Evolutionary conservation across 2,329 filamentous ascomycete genomes (phyloP).

Genomic region (Fusarium sp.): DNA sequence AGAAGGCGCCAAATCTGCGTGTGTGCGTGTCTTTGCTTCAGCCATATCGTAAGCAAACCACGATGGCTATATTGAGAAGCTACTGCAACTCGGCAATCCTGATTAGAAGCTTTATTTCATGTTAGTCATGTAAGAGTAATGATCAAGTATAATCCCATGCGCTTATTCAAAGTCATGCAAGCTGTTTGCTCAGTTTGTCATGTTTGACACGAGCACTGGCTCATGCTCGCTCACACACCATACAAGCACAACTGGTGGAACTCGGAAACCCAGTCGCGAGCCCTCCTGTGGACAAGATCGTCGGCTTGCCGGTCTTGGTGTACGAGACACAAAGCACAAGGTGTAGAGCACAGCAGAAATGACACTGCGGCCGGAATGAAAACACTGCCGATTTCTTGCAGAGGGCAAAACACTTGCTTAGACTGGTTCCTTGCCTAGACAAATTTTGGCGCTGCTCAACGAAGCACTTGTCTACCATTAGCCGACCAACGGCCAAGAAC

Average conservation of each 20-base stretch:
- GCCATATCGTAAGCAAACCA: slow-evolving; percentile 1
- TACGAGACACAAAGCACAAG: slow-evolving; percentile 24
- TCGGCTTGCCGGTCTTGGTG: slow-evolving; percentile 22
- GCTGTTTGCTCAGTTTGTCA: slow-evolving; percentile 24
- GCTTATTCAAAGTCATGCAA: slow-evolving; percentile 1
- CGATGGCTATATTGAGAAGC: neutral
- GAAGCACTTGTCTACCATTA: slow-evolving; percentile 12
- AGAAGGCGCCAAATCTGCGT: slow-evolving; percentile 9
- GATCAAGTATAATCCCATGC: neutral
- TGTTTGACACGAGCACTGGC: slow-evolving; percentile 21
- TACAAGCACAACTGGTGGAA: slow-evolving; percentile 32
- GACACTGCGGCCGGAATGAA: slow-evolving; percentile 24
- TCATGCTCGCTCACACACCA: slow-evolving; percentile 17
- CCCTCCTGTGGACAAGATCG: slow-evolving; percentile 22
- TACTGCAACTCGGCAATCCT: neutral
- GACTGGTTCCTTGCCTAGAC: slow-evolving; percentile 6
- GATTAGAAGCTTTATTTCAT: neutral
- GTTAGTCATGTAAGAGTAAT: slow-evolving; percentile 16
- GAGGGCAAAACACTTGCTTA: slow-evolving; percentile 27
- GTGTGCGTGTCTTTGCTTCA: slow-evolving; percentile 10
- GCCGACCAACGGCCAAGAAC: slow-evolving; percentile 2
- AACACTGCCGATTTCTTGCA: slow-evolving; percentile 31
- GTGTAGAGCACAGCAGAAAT: slow-evolving; percentile 21
- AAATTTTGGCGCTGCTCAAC: slow-evolving; percentile 11
- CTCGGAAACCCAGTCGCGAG: slow-evolving; percentile 21